Conservation (phyloP, 1,284 basidiomycete species). For the Baeospora myosura region DNA sequence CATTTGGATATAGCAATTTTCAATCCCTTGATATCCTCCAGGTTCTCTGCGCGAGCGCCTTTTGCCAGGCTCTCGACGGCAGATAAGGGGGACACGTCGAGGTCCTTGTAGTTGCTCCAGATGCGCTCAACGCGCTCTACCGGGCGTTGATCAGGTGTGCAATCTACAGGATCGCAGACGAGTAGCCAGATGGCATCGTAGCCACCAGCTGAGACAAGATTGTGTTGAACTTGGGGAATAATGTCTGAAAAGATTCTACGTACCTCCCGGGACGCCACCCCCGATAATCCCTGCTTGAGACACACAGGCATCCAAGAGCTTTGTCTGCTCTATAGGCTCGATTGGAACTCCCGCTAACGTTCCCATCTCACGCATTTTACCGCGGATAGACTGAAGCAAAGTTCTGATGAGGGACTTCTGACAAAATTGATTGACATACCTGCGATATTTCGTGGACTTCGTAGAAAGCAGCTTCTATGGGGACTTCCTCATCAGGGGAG, state of each 20-base stretch:
- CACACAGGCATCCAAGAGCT: conserved; percentile 78
- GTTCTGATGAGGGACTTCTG: conserved; percentile 1
- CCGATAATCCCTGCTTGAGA: conserved; percentile 80
- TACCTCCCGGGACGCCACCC: conserved; percentile 93
- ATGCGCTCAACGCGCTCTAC: conserved; percentile 57
- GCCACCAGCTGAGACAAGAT: conserved; percentile 68
- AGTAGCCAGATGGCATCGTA: conserved; percentile 96
- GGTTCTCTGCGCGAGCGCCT: conserved; percentile 61
- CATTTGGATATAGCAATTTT: conserved; percentile 30
- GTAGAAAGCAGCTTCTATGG: conserved; percentile 46
- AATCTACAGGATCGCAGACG: conserved; percentile 57
- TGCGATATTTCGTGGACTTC: conserved; percentile 50
- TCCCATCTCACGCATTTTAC: conserved; percentile 87
- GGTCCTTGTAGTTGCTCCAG: conserved; percentile 68
- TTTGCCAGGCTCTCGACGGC: conserved; percentile 68
- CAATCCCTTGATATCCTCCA: conserved; percentile 60
- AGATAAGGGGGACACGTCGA: conserved; percentile 75
- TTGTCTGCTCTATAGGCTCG: conserved; percentile 86
- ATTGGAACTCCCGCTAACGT: conserved; percentile 74
- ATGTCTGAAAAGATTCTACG: conserved; percentile 16
- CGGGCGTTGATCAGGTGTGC: conserved; percentile 34
- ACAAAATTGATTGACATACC: conserved; percentile 27
- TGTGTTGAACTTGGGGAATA: conserved; percentile 5
- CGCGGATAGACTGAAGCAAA: conserved; percentile 59
- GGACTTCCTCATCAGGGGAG: conserved; percentile 33